Conservation (phyloP, 2,329 filamentous ascomycete genomes). For the Xylariaceae sp. region DNA sequence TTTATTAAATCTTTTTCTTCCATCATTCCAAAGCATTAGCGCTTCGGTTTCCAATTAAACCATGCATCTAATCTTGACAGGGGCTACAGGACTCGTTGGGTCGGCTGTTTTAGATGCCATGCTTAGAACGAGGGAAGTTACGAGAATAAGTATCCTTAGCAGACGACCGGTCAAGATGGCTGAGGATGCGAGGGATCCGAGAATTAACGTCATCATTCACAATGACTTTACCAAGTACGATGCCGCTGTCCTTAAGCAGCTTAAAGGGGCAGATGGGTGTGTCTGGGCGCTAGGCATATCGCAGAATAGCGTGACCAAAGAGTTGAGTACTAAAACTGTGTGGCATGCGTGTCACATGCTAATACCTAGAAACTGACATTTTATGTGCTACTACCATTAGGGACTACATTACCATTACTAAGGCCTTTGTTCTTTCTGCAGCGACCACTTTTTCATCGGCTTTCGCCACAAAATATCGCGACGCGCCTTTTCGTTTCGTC, state of each 20-base stretch:
- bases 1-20: too few relatives aligned
- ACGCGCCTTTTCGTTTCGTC: neutral
- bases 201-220: constrained; percentile 2
- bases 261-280: neutral
- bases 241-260: neutral
- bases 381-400: neutral
- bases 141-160: constrained; percentile 1
- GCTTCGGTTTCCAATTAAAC: too few relatives aligned
- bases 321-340: neutral
- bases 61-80: constrained; percentile 3
- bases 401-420: neutral
- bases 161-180: constrained; percentile 2
- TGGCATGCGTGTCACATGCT: neutral
- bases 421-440: neutral
- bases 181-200: neutral
- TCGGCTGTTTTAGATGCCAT: neutral
- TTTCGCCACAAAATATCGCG: neutral
- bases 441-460: neutral
- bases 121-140: neutral
- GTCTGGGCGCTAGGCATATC: neutral
- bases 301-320: neutral
- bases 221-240: constrained; percentile 1
- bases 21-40: too few relatives aligned
- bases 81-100: constrained; percentile 2
- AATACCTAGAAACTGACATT: neutral